Base-by-base conservation (phyloP, 2,329 filamentous ascomycete species). In the Monilinia fructicola region DNA sequence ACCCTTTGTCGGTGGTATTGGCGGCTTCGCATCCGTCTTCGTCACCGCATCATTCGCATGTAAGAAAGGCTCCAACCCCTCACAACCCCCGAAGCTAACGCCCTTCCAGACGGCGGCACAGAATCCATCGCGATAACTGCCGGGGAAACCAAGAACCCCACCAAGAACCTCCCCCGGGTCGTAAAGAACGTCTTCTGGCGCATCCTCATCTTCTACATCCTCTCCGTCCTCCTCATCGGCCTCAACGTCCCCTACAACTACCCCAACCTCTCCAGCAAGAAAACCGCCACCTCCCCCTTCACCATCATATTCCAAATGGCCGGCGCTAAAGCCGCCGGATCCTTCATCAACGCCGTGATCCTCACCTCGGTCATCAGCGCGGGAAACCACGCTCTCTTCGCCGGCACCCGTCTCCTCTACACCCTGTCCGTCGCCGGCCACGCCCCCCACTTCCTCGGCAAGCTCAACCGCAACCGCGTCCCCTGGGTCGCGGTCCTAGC, bases 151-250 rank as follows among this genome's bases (percentile, higher is more conserved):
- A 85, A 84, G 70, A 81, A 89, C 70, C 87, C 87, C 0, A 81
- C 84, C 23, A 82, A 81, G 69, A 88, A 82, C 66, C 78, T 90
- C 48, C 87, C 87, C 2, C 81, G 82, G 4, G 87, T 88, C 5
- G 84, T 89, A 55, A 85, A 85, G 71, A 88, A 89, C 64, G 85
- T 88, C 56, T 88, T 88, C 73, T 88, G 85, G 85, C 82, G 86
- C 81, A 76, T 76, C 54, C 69, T 75, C 1, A 66, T 75, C 54
- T 76, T 85, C n/a, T 84, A 83, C 7, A 78, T 85, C 66, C 74
- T 85, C 7, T 83, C 82, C 0, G 78, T 85, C 55, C 74, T 85
- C 3, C 76, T 85, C 52, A 80, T 88, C 68, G 85, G 85, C 10
- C 81, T 88, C 59, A 84, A 87, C 61, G 79, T 88, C 5, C 84